phyloP scores from a whole-genome alignment of 2,329 filamentous ascomycete genomes.

The Lecanicillium sp. region DNA sequence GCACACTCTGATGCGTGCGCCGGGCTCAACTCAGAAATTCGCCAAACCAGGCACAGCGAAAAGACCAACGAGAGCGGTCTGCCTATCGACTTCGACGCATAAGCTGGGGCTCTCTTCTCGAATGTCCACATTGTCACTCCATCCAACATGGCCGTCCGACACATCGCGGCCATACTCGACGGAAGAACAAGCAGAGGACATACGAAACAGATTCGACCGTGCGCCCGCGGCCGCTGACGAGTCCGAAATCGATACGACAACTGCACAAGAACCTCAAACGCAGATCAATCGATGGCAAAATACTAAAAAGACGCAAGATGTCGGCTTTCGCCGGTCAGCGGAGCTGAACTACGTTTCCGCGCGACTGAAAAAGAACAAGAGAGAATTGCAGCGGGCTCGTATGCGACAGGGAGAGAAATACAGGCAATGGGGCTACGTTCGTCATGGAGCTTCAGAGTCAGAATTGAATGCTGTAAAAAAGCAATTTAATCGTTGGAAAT shows the following conservation, averaged over 20 bases:
- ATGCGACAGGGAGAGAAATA: background rate
- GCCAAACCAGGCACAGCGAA: background rate
- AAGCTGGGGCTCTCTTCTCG: background rate
- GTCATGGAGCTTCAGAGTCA: background rate
- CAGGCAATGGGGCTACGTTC: background rate
- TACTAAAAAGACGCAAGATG: too few species aligned
- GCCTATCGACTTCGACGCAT: background rate
- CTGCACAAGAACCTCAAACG: background rate
- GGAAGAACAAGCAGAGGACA: background rate
- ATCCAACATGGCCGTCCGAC: too few species aligned
- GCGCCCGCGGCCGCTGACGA: background rate
- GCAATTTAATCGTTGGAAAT: constrained; percentile 5
- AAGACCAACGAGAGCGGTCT: too few species aligned
- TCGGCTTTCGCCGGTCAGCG: background rate
- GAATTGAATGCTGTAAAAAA: background rate
- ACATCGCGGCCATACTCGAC: background rate
- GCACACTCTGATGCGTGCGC: background rate
- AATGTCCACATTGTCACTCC: too few species aligned
- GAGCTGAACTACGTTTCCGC: background rate
- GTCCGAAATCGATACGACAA: background rate
- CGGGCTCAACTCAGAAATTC: too few species aligned
- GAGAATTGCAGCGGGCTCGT: background rate
- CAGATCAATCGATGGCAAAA: background rate
- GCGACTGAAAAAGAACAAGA: background rate
- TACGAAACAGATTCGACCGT: constrained; percentile 2